Conservation (phyloP, 2,329 filamentous ascomycete species). For the Metarhizium album region DNA sequence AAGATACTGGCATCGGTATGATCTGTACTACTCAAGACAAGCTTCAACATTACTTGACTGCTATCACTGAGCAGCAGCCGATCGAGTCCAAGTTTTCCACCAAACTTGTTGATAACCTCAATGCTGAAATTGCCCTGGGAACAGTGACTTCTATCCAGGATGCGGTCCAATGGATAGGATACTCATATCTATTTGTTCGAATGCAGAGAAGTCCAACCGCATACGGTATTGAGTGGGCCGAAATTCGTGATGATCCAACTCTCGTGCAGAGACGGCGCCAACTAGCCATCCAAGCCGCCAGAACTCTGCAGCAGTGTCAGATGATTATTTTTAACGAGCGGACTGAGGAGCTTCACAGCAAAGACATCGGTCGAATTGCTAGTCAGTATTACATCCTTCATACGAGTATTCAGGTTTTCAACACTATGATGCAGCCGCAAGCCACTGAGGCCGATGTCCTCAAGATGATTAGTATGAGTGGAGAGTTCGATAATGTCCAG, state of each 20-base stretch:
- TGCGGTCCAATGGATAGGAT: conserved; percentile 93
- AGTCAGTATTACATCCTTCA: conserved; percentile 96
- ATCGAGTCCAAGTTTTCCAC: conserved; percentile 96
- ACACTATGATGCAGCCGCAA: conserved; percentile 78
- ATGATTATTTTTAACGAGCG: conserved; percentile 98
- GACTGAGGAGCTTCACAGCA: conserved; percentile 85
- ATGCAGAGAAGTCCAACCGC: conserved; percentile 87
- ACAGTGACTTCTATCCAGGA: conserved; percentile 92
- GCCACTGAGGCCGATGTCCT: conserved; percentile 86
- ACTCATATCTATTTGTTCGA: conserved; percentile 93
- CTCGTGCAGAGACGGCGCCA: conserved; percentile 78
- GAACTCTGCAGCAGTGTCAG: conserved; percentile 80
- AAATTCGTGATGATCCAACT: conserved; percentile 77
- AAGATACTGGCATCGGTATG: conserved; percentile 95
- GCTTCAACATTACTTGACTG: conserved; percentile 78
- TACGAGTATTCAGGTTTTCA: conserved; percentile 91
- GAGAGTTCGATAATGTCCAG: conserved; percentile 96
- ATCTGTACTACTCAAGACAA: conserved; percentile 97
- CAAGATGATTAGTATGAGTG: conserved; percentile 94
- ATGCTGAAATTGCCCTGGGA: conserved; percentile 85
- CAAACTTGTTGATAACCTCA: conserved; percentile 91
- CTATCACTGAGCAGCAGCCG: conserved; percentile 89
- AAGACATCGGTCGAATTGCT: conserved; percentile 91
- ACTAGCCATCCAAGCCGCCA: conserved; percentile 78
- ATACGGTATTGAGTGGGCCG: conserved; percentile 92